Conservation (phyloP, 345 rosid genomes). For the Eucalyptus globulus region DNA sequence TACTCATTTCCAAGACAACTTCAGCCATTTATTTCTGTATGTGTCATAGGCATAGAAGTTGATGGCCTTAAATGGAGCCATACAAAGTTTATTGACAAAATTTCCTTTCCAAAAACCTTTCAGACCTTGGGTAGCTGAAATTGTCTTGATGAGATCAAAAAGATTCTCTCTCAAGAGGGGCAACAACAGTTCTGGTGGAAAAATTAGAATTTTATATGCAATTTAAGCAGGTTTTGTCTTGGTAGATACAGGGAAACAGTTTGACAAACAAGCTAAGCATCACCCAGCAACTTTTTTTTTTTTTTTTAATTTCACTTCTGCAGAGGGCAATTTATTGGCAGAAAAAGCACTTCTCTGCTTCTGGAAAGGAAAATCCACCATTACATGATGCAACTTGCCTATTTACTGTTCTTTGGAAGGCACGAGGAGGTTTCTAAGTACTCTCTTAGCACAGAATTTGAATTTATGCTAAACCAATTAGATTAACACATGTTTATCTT, state of each 20-base stretch:
- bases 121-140: conserved; percentile 51
- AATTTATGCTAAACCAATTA: not conserved
- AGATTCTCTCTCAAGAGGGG: conserved; percentile 82
- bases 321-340: not conserved
- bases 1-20: conserved; percentile 52
- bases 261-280: not conserved
- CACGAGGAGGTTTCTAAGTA: not conserved
- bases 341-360: not conserved
- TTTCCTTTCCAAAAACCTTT: conserved; percentile 96
- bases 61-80: conserved; percentile 91
- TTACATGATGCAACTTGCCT: not conserved
- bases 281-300: not conserved
- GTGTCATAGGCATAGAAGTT: conserved; percentile 88
- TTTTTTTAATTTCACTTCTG: not conserved
- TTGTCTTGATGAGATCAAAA: conserved; percentile 44
- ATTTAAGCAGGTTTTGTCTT: not conserved
- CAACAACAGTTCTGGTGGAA: conserved; percentile 54
- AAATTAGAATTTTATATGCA: not conserved
- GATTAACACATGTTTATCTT: not conserved
- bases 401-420: not conserved
- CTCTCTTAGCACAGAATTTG: not conserved
- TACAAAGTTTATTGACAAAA: conserved; percentile 73
- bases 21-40: conserved; percentile 52
- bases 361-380: not conserved
- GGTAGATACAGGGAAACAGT: not conserved